Evolutionary conservation across 1,139 yeast species (phyloP).

Genomic region (Wickerhamomyces sp.): DNA sequence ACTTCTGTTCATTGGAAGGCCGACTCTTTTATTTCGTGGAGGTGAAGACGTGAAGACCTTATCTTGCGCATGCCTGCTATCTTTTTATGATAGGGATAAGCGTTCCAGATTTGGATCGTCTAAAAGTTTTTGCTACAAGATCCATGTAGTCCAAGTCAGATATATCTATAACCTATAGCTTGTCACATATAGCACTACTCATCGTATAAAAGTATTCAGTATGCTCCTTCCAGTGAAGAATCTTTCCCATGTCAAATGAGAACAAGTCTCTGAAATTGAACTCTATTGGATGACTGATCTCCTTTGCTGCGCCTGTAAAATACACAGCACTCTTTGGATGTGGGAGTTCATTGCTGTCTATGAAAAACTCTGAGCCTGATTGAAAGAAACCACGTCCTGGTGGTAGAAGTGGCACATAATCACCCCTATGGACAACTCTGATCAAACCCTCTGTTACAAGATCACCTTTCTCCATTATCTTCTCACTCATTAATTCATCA

Average conservation of each 20-base stretch:
- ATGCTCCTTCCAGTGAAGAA: constrained; percentile 17
- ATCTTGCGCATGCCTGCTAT: too few species aligned
- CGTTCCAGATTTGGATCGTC: too few species aligned
- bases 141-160: not conserved
- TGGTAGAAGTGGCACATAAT: constrained; percentile 55
- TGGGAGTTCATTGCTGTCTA: constrained; percentile 40
- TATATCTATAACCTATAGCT: not conserved
- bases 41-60: too few species aligned
- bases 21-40: too few species aligned
- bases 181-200: constrained; percentile 9
- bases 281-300: constrained; percentile 8
- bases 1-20: too few species aligned
- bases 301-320: constrained; percentile 23
- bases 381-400: constrained; percentile 41
- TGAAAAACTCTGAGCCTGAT: constrained; percentile 47
- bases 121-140: too few species aligned
- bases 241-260: constrained; percentile 9
- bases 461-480: constrained; percentile 8
- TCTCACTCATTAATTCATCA: constrained; percentile 19
- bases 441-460: constrained; percentile 34
- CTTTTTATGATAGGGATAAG: too few species aligned
- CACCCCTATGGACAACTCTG: constrained; percentile 53
- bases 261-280: constrained; percentile 16
- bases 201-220: constrained; percentile 15
- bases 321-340: constrained; percentile 36